A percentile compares a stretch with the other conserved stretches of the same genome.
These are phyloP conservation scores for Psilocybe sp. DNA, from an alignment of 768 basidiomycete species.

Conservation along the genomic window DNA sequence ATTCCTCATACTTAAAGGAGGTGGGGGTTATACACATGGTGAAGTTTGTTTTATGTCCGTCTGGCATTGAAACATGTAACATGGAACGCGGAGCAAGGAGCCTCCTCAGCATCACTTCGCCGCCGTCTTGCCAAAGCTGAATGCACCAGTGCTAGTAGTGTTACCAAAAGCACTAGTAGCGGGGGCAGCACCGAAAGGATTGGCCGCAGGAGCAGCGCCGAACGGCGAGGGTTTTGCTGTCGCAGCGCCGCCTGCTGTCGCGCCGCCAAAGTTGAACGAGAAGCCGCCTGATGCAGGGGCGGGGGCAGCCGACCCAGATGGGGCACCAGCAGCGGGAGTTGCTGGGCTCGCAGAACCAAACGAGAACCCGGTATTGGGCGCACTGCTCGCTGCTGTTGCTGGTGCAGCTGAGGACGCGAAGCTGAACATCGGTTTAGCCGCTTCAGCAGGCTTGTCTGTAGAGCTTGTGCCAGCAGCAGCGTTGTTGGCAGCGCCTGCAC, in stretches of 20 bases:
- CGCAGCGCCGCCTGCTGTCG: slow-evolving; percentile 2
- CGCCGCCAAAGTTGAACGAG: slow-evolving; percentile 18
- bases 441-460: background rate
- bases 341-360: background rate
- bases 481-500: background rate
- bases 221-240: slow-evolving; percentile 26
- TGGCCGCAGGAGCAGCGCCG: slow-evolving; percentile 12
- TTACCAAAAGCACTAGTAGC: slow-evolving; percentile 20
- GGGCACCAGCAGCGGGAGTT: slow-evolving; percentile 11
- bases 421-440: background rate
- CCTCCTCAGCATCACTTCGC: no score
- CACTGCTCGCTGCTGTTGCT: background rate
- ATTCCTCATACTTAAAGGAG: no score
- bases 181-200: slow-evolving; percentile 11
- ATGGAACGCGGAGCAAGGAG: no score
- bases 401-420: background rate
- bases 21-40: no score
- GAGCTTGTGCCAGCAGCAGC: background rate
- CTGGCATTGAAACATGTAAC: no score
- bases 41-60: no score
- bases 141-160: no score
- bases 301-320: slow-evolving; percentile 2
- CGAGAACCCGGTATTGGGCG: background rate
- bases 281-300: slow-evolving; percentile 8
- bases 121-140: no score